These are phyloP conservation scores for Metschnikowia similis DNA, from an alignment of 805 yeast genomes.

Conservation along the genomic window DNA sequence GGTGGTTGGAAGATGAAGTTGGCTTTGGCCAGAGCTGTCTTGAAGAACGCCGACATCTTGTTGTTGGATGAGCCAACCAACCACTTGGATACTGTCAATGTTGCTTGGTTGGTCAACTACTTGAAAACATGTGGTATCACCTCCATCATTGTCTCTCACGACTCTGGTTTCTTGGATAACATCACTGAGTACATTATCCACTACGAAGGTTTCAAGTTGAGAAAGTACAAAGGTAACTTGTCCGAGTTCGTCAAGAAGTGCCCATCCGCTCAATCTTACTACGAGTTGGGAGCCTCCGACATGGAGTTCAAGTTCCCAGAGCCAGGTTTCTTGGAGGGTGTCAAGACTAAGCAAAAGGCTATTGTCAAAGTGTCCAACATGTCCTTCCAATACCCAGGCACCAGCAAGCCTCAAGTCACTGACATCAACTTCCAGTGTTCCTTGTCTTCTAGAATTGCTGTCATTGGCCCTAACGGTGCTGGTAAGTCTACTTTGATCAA, in stretches of 20 bases:
- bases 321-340: slow-evolving; percentile 99
- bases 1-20: slow-evolving; percentile 99
- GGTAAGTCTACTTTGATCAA: slow-evolving; percentile 99
- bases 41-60: slow-evolving; percentile 96
- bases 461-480: slow-evolving; percentile 99
- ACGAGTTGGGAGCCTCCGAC: slow-evolving; percentile 98
- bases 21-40: slow-evolving; percentile 98
- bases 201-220: slow-evolving; percentile 99
- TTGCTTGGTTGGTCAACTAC: slow-evolving; percentile 99
- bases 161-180: slow-evolving; percentile 98
- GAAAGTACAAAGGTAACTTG: slow-evolving; percentile 99
- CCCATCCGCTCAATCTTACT: slow-evolving; percentile 98
- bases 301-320: slow-evolving; percentile 97
- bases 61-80: slow-evolving; percentile 99
- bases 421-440: slow-evolving; percentile 98
- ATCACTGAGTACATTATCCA: slow-evolving; percentile 98
- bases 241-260: slow-evolving; percentile 98
- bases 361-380: slow-evolving; percentile 96
- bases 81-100: slow-evolving; percentile 99
- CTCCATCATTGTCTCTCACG: slow-evolving; percentile 98
- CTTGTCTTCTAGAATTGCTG: slow-evolving; percentile 98
- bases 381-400: slow-evolving; percentile 99
- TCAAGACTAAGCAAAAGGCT: slow-evolving; percentile 99
- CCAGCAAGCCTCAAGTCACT: slow-evolving; percentile 86
- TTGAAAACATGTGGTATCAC: slow-evolving; percentile 97